Evolutionary conservation across 2,329 filamentous ascomycete genomes (phyloP).

Genomic region (Triangularia verruculosa): DNA sequence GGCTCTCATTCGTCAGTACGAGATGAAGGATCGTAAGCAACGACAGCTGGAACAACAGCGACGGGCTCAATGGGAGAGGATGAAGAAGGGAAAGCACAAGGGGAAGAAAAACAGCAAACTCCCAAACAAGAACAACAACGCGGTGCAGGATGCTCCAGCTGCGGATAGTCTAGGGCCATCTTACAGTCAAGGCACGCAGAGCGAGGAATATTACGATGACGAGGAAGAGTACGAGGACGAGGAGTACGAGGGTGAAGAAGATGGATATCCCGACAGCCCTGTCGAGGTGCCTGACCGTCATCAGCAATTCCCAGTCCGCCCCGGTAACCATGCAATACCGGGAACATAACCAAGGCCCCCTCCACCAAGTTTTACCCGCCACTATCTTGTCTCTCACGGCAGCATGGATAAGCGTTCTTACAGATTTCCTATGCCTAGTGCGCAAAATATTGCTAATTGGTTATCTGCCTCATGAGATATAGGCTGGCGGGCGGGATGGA

Average conservation of each 20-base stretch:
- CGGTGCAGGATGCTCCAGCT: conserved; percentile 29
- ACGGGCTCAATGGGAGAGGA: conserved; percentile 82
- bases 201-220: conserved; percentile 27
- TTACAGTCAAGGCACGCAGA: conserved; percentile 27
- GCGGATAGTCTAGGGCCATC: conserved; percentile 21
- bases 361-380: neutral
- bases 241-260: conserved; percentile 22
- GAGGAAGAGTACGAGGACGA: conserved; percentile 29
- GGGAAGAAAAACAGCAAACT: conserved; percentile 78
- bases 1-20: conserved; percentile 85
- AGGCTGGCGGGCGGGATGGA: neutral
- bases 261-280: conserved; percentile 2
- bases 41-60: conserved; percentile 85
- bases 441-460: neutral
- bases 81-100: conserved; percentile 60
- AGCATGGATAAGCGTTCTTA: conserved; percentile 9
- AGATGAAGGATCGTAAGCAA: conserved; percentile 86
- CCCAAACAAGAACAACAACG: conserved; percentile 44
- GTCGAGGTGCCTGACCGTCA: neutral
- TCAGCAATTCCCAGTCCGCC: neutral
- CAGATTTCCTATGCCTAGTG: conserved; percentile 2
- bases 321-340: conserved; percentile 18
- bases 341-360: conserved; percentile 17
- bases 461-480: neutral
- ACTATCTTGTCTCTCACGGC: neutral